Base-by-base conservation (phyloP, 768 basidiomycete species). In the Suillus spraguei region DNA sequence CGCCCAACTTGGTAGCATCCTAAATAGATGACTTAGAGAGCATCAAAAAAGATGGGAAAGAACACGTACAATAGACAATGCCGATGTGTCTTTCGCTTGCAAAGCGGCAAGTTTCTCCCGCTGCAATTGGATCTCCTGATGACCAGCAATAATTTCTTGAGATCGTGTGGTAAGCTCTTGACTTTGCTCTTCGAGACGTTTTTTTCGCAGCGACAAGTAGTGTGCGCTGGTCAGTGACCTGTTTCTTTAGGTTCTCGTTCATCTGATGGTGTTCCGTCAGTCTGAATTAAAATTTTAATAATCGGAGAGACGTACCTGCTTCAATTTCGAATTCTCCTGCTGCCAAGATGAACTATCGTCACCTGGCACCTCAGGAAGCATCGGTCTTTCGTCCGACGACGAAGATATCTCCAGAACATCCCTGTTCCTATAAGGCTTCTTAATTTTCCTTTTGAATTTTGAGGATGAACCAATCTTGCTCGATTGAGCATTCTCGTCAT, bases 371-470 rank as follows among this genome's bases (percentile, higher is more conserved):
- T 49, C 65, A 64, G 55, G 60, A 63, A n/a, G 41, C 24, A 64
- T 28, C 32, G 49, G 54, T 14, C 17, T 53, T 5, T 85, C 85
- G 17, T 87, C 86, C 33, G 83, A 84, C n/a, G 84, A 85, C n/a
- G 84, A 85, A 1, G 83, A 84, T 61, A 87, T 83, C 69, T 87
- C 85, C 58, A 87, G 81, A 22, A 86, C 73, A 22, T 85, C 84
- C 5, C 64, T 67, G 39, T 64, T 63, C 63, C 59, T 67, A 65
- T 49, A 62, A 22, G 52, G 60, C 49, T 61, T 72, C 44, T 36
- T 76, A 1, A 42, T 13, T 20, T 66, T 67, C 1, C 1, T 38
- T 28, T 64, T n/a, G 1, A 65, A 44, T 39, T 60, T 69, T 55
- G 69, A 73, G 9, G 63, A 49, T 1, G 46, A n/a, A 36, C 61